Percentiles rank a stretch among this genome's conserved stretches.
phyloP scores from a whole-genome alignment of 345 rosid genomes.

The Linum usitatissimum region DNA sequence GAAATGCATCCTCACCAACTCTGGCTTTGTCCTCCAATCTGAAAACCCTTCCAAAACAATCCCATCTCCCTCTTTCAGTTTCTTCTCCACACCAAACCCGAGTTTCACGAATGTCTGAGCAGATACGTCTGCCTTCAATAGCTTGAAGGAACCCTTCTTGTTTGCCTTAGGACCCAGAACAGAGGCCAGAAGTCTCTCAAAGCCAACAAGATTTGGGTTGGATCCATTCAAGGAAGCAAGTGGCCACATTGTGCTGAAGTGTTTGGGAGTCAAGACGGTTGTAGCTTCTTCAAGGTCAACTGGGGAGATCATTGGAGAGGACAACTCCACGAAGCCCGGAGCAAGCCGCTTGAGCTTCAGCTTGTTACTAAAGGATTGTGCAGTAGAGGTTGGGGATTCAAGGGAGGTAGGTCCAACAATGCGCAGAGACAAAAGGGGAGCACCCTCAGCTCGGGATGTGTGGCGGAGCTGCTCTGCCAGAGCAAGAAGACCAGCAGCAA shows the following conservation, averaged over 20 bases:
- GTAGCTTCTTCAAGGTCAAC: constrained; percentile 29
- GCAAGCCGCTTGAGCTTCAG: constrained; percentile 88
- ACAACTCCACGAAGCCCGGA: constrained; percentile 77
- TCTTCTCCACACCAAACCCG: constrained; percentile 77
- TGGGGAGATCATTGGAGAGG: constrained; percentile 34
- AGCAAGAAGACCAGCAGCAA: constrained; percentile 81
- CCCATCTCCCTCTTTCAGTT: constrained; percentile 45
- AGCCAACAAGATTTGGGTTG: constrained; percentile 54
- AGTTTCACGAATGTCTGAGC: constrained; percentile 82
- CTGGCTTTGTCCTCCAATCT: constrained; percentile 76
- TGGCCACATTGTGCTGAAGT: constrained; percentile 82
- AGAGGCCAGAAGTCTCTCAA: constrained; percentile 60
- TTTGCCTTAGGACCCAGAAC: constrained; percentile 70
- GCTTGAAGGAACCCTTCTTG: constrained; percentile 59
- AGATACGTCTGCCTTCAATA: constrained; percentile 61
- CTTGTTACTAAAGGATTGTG: constrained; percentile 36
- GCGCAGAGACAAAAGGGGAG: constrained; percentile 66
- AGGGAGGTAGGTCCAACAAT: constrained; percentile 85
- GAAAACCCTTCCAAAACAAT: constrained; percentile 35
- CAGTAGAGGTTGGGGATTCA: constrained; percentile 40
- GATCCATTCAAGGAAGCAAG: constrained; percentile 72
- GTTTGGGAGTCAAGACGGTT: constrained; percentile 56
- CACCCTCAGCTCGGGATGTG: constrained; percentile 31
- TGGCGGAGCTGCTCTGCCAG: constrained; percentile 73
- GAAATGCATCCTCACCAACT: constrained; percentile 56